These are phyloP conservation scores for Ogataea paradorogensis DNA, from an alignment of 805 yeast species.

Conservation along the genomic window DNA sequence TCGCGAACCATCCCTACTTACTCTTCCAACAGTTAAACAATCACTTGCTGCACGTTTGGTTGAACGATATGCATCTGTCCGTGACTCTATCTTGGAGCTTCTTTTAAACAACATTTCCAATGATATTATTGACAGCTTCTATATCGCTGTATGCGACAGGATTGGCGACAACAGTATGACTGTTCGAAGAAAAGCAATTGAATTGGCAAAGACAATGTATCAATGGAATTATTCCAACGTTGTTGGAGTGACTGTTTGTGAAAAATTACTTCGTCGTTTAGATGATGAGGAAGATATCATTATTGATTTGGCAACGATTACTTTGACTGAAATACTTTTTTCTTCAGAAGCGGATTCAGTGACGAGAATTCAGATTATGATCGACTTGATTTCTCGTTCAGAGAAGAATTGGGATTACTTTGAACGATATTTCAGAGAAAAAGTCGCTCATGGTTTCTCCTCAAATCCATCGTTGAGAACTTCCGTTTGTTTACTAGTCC, in stretches of 20 bases:
- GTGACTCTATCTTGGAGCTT: slow-evolving; percentile 74
- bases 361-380: slow-evolving; percentile 33
- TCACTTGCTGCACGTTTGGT: slow-evolving; percentile 50
- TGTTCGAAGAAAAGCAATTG: slow-evolving; percentile 62
- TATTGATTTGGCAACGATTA: slow-evolving; percentile 39
- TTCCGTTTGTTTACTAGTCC: slow-evolving; percentile 33
- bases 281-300: slow-evolving; percentile 71
- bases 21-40: slow-evolving; percentile 46
- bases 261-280: slow-evolving; percentile 49
- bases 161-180: slow-evolving; percentile 57
- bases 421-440: slow-evolving; percentile 45
- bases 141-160: slow-evolving; percentile 46
- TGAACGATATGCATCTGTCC: slow-evolving; percentile 67
- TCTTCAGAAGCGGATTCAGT: neutral
- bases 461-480: slow-evolving; percentile 15
- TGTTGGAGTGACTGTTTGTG: slow-evolving; percentile 42
- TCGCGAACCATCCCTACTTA: slow-evolving; percentile 50
- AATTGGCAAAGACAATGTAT: slow-evolving; percentile 49
- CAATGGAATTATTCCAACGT: slow-evolving; percentile 28
- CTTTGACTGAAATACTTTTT: slow-evolving; percentile 41
- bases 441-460: slow-evolving; percentile 36
- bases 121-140: slow-evolving; percentile 45
- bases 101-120: slow-evolving; percentile 49
- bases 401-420: slow-evolving; percentile 43
- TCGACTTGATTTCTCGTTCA: slow-evolving; percentile 36